These are phyloP conservation scores for Dryas octopetala DNA, from an alignment of 306 rosid genomes.

Conservation along the genomic window DNA sequence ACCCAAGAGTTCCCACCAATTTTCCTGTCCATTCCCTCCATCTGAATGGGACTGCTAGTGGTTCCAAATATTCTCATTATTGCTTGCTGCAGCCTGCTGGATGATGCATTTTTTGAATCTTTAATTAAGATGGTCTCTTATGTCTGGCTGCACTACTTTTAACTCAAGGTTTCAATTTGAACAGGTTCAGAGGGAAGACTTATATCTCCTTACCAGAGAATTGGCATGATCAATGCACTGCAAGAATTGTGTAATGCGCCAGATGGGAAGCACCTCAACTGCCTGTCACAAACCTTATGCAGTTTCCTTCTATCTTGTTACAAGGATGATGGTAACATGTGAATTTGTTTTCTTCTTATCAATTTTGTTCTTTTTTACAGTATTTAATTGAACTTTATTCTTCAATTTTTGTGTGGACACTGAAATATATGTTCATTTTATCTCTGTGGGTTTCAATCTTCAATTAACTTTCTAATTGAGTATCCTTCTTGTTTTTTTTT, in stretches of 20 bases:
- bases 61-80: constrained; percentile 14
- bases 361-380: background rate
- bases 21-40: background rate
- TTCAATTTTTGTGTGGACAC: background rate
- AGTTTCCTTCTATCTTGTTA: constrained; percentile 73
- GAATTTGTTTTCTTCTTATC: constrained; percentile 7
- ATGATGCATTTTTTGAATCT: constrained; percentile 10
- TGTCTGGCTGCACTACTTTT: constrained; percentile 26
- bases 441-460: constrained; percentile 2
- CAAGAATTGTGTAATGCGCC: constrained; percentile 78
- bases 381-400: background rate
- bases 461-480: background rate
- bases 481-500: background rate
- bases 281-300: constrained; percentile 57
- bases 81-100: constrained; percentile 11
- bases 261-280: constrained; percentile 67
- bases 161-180: constrained; percentile 20
- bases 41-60: background rate
- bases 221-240: constrained; percentile 79
- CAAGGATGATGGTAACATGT: constrained; percentile 72
- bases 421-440: background rate
- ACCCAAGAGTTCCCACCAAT: background rate
- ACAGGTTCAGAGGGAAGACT: constrained; percentile 96
- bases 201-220: constrained; percentile 90
- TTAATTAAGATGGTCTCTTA: constrained; percentile 16